Percentiles rank a stretch among this genome's conserved stretches.
Conservation (phyloP, 2,329 filamentous ascomycete species). For the Fusarium musae region DNA sequence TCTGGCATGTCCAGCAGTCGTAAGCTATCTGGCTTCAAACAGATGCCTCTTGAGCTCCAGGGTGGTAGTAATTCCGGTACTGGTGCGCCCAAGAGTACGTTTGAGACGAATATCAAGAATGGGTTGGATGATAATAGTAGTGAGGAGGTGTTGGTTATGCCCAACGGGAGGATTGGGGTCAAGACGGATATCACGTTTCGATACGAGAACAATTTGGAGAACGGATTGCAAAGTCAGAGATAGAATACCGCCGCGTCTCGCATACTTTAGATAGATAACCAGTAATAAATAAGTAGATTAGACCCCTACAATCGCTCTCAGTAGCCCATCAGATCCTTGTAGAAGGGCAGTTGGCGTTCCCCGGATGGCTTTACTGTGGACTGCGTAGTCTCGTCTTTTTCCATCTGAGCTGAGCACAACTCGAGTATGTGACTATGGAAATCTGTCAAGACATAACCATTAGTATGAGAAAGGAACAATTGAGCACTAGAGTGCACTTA, state of each 20-base stretch:
- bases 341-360: rapidly evolving
- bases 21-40: constrained; percentile 31
- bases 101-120: constrained; percentile 22
- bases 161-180: constrained; percentile 18
- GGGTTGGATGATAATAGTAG: constrained; percentile 17
- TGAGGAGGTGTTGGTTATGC: constrained; percentile 22
- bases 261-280: rapidly evolving
- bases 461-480: not conserved
- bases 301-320: rapidly evolving
- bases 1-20: constrained; percentile 22
- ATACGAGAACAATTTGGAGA: constrained; percentile 9
- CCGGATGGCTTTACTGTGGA: rapidly evolving
- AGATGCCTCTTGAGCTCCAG: constrained; percentile 29
- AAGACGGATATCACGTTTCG: constrained; percentile 23
- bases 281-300: rapidly evolving
- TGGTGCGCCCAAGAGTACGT: not conserved
- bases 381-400: rapidly evolving
- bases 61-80: not conserved
- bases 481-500: not conserved
- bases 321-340: rapidly evolving
- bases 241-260: rapidly evolving
- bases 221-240: not conserved
- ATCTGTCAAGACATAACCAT: not conserved
- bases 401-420: not conserved
- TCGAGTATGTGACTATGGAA: not conserved